Evolutionary conservation across 1,284 basidiomycete genomes (phyloP), one percentile per base, ranked within the genome.

Genomic region (Leccinum colubrinum): DNA sequence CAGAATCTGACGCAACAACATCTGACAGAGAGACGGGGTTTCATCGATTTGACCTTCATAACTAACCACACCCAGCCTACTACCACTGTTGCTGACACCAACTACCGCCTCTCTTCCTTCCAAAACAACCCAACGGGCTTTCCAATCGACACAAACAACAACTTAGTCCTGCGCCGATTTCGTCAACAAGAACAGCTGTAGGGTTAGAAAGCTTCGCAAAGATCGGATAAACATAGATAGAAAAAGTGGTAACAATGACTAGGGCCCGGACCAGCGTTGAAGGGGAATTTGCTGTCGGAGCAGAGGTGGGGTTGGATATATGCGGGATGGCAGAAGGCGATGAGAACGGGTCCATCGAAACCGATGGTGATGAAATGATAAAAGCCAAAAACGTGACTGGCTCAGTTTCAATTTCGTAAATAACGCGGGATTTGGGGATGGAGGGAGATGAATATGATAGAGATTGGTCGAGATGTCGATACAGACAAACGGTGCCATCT

Each of bases 81-180:
- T 94, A 20, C 96, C 93, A n/a, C n/a, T n/a, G n/a, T n/a, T n/a
- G 0, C 86, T 84, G 0, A 93, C 94, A 7, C 93, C 80, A 69
- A 97, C 97, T 50, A 98, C 88, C 1, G 95, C 96, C 68, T 98
- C 97, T 58, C 93, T 80, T 0, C 95, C 97, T n/a, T n/a, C n/a
- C 2, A 99, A 84, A 11, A 97, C 84, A 68, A 98, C 87, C 71
- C 93, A 86, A 46, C 81, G 79, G 59, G 83, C 79, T 58, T 83
- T 76, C n/a, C n/a, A n/a, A 72, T 93, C 87, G 84, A 95, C 90
- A 20, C 85, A 84, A 1, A 90, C 91, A n/a, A 71, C 97, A 99
- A 1, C 92, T 90, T 4, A 98, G 77, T 0, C 85, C 91, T 52
- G 87, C 87, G 0, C 96, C 95, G 7, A 93, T 84, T 69, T 98